Base-by-base conservation (phyloP, 106 monocot species). In the Dioscorea dumetorum region DNA sequence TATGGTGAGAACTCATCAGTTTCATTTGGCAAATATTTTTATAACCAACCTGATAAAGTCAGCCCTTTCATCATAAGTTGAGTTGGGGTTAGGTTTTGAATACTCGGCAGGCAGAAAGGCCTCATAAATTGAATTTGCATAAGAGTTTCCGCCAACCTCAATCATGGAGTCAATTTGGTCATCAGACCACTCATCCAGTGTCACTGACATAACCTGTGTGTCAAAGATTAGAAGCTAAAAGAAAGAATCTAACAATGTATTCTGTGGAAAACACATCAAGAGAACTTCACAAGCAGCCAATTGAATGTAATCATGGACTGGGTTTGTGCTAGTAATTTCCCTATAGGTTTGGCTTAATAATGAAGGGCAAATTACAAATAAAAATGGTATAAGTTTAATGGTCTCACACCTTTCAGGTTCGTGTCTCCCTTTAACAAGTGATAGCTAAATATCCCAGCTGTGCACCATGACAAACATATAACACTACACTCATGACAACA, bases 171-270 rank as follows among this genome's bases (percentile, higher is more conserved):
- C 85, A 65, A 88, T 76, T 24, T 92, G 85, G 52, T 74, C 80
- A 65, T 88, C 83, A 10, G 82, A 68, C 92, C 92, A 92, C 71
- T 88, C 82, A 83, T 92, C 92, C 70, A 92, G 63, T 70, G 85
- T 88, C 49, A 92, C 82, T 61, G 92, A 92, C 34, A 85, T 22
- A 63, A 92, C 92, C 88, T 92, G 80, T 41, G 71, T 64, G 31
- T 12, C 24, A 48, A 18, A 14, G 5, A 13, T 60, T 41, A 41
- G 33, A 15, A 48, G 0, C 22, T 50, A 33, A 35, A 23, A 8
- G 33, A 41, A n/a, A 70, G 33, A 70, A 7, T 33, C 15, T 12
- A 57, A 6, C 18, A 19, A 58, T 16, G 11, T 13, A 20, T 10
- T 1, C 22, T 10, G 0, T 8, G 41, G 1, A 41, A 10, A 41